These are phyloP conservation scores for Lepidium aucheri DNA, from an alignment of 345 rosid species.

Conservation along the genomic window DNA sequence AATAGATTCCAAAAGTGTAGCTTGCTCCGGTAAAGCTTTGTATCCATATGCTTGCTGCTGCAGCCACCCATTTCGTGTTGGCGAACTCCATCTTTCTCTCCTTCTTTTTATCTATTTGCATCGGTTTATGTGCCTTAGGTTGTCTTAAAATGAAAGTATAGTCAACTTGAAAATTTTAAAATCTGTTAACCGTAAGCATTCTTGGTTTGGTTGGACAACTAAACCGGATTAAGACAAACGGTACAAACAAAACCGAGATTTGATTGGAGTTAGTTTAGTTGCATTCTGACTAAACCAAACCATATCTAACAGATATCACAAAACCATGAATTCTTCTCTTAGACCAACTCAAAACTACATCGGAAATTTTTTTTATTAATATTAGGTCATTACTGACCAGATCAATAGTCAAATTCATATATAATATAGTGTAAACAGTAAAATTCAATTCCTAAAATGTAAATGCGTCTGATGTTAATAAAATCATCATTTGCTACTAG, in stretches of 20 bases:
- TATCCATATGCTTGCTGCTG: conserved; percentile 89
- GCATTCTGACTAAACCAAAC: background rate
- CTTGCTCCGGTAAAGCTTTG: conserved; percentile 66
- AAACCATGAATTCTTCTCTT: background rate
- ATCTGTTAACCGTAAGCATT: background rate
- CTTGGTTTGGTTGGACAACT: background rate
- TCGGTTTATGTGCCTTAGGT: background rate
- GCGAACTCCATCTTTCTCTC: conserved; percentile 16
- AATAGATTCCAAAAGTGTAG: conserved; percentile 83
- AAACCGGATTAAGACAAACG: background rate
- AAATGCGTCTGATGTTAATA: too few species aligned
- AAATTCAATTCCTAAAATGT: too few species aligned
- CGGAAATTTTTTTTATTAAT: background rate
- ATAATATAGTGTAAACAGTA: too few species aligned
- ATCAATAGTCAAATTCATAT: too few species aligned
- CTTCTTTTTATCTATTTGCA: background rate
- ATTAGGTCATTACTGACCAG: too few species aligned
- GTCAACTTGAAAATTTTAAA: conserved; percentile 9
- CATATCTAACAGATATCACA: background rate
- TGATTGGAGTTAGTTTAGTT: background rate
- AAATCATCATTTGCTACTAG: too few species aligned
- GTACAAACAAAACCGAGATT: background rate
- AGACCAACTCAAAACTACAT: background rate
- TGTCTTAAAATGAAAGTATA: conserved; percentile 5
- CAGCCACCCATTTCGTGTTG: conserved; percentile 59